Base-by-base conservation (phyloP, 257 asterid genomes). In the Capsicum chinense region DNA sequence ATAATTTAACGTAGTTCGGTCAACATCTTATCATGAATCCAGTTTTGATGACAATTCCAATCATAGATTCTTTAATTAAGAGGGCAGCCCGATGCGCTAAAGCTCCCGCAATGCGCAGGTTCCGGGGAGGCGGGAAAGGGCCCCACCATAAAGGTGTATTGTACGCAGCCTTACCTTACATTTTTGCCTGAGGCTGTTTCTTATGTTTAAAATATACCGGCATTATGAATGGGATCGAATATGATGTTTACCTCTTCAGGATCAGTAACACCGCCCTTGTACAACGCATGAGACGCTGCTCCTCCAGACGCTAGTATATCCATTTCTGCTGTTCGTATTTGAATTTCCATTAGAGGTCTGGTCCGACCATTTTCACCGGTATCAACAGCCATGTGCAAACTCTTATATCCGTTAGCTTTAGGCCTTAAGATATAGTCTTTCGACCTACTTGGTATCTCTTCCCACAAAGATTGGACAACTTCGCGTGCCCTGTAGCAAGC, bases 331-430 rank as follows among this genome's bases (percentile, higher is more conserved):
- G 98, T 96, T 63, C 99, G 90, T 86, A 96, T 93, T 86, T 96
- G 99, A 85, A 96, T 92, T 87, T 96, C 99, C 99, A 93, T 92
- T 76, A 85, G 87, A 0, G 99, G 99, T 54, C 92, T 90, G 74
- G 83, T 86, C 89, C 87, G 73, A 67, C 88, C 89, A 79, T 84
- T 81, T 39, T 92, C 97, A 83, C 92, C 90, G 81, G 93, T 86
- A 85, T 94, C 97, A 88, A 96, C 93, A 9, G 97, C 94, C 98
- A 96, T 92, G 88, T 96, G 99, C 82, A 96, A 88, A 85, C 99
- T 96, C 91, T 79, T 88, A 83, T 96, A 96, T 71, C 99, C 99
- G 81, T 96, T 96, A 83, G 89, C 88, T 91, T 95, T 95, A 39
- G 99, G 99, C 60, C 56, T 85, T 83, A 79, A 85, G 76, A 95